A percentile compares a stretch with the other conserved stretches of the same genome.
Conservation (phyloP, 805 yeast species). For the Starmerella bombi region DNA sequence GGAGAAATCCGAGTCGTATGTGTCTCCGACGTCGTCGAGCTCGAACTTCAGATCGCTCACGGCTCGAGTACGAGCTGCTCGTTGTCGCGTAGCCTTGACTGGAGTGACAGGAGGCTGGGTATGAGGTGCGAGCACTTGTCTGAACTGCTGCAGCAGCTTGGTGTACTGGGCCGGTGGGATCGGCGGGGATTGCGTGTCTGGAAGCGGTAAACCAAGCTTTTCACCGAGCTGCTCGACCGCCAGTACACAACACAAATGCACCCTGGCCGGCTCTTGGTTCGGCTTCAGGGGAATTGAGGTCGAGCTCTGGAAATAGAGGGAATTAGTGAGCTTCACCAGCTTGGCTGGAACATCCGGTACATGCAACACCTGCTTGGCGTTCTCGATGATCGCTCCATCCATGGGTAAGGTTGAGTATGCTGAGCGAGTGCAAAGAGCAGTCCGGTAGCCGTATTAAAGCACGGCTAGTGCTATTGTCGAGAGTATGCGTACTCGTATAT, state of each 20-base stretch:
- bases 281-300: conserved; percentile 17
- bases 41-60: conserved; percentile 1
- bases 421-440: neutral
- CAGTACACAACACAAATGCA: conserved; percentile 19
- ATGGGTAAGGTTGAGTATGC: conserved; percentile 1
- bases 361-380: conserved; percentile 3
- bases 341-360: conserved; percentile 7
- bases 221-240: conserved; percentile 16
- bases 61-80: neutral
- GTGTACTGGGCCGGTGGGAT: conserved; percentile 17
- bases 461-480: too few species aligned
- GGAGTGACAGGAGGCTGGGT: conserved; percentile 2
- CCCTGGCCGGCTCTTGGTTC: conserved; percentile 20
- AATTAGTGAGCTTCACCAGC: conserved; percentile 10
- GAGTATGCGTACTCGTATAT: too few species aligned
- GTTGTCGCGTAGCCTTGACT: neutral
- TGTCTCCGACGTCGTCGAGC: conserved; percentile 1
- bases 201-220: conserved; percentile 6
- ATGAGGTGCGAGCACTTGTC: conserved; percentile 4
- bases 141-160: conserved; percentile 14
- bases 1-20: neutral
- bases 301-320: conserved; percentile 13
- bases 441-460: too few species aligned
- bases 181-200: conserved; percentile 15
- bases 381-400: conserved; percentile 8